Base-by-base conservation (phyloP, 441 rosid species). In the Melastoma candidum region DNA sequence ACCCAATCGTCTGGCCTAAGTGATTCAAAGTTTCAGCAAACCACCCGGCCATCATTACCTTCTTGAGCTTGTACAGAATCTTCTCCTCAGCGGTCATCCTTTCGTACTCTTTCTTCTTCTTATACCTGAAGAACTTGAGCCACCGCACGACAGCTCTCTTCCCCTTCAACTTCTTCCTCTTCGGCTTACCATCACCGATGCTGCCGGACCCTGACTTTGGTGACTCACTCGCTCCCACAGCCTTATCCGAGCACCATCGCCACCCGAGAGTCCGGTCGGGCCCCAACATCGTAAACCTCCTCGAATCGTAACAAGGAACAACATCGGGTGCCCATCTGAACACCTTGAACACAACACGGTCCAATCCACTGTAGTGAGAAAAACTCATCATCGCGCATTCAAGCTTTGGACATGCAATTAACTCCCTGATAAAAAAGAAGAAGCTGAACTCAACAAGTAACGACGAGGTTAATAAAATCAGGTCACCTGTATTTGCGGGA, bases 71-170 rank as follows among this genome's bases (percentile, higher is more conserved):
- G 80, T 68, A 80, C 41, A 87, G 56, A 60, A 83, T 56, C 63
- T 83, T 89, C 69, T 89, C 90, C 70, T 89, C 96, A 2, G 71
- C 60, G 14, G 95, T 93, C 99, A 93, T 87, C 71, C 96, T 82
- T 67, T 79, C 85, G 46, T 66, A 76, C 45, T 84, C 95, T 77
- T 79, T 93, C 84, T 84, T 89, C 72, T 89, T 93, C 84, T 93
- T 89, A 83, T 84, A 87, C 64, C 96, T 78, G 74, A 93, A 84
- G 70, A 67, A 77, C 76, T 86, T 93, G 1, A 93, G 73, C 97
- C 95, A 89, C 71, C 83, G 78, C n/a, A 86, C 93, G 45, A 89
- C 89, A 3, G 89, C 95, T 7, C 96, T 75, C 66, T 89, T 89
- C 26, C 96, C 95, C 57, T 89, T 93, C 26, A 79, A 68, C 59